Base-by-base conservation (phyloP, 164 flowering plant species). In the Piper betle region DNA sequence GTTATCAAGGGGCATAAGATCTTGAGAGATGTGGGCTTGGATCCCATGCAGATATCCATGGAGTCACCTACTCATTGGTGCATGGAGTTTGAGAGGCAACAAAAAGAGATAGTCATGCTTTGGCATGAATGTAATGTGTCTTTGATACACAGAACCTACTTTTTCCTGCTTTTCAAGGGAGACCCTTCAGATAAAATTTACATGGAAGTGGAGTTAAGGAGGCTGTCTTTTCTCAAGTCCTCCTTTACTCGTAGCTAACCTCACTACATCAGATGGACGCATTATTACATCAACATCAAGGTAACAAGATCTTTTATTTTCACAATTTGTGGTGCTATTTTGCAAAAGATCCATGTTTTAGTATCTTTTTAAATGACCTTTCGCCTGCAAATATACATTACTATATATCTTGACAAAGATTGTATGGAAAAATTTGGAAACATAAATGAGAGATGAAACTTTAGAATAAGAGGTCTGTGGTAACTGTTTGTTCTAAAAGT, bases 121-220 rank as follows among this genome's bases (percentile, higher is more conserved):
- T 91, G 99, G 99, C 70, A 78, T 52, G 61, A 71, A 46, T 88
- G 96, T 81, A 71, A 84, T 61, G 86, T 82, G 18, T 84, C 96
- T 39, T 68, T 94, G 70, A 72, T 81, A 41, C 96, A 91, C 69
- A 84, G 97, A 71, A 83, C 87, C 39, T 81, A 78, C 63, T 94
- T 91, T 77, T 84, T 82, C 81, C 78, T 88, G 39, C 84, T 91
- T 17, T 91, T 91, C 73, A 81, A 81, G 70, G 99, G 95, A 18
- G 96, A 88, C 42, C 86, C 84, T 11, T 61, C 82, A 2, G 99
- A 94, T 71, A 69, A 79, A 20, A 75, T 87, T 61, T 94, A 91
- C 77, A 65, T 91, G 78, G 96, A 91, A 72, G 96, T 94, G 2
- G 99, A 94, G 76, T 75, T 82, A 37, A 75, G 96, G 71, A 81